Percentiles rank a stretch among this genome's conserved stretches.
phyloP scores from a whole-genome alignment of 2,329 filamentous ascomycete genomes.

The Xylaria sp. region DNA sequence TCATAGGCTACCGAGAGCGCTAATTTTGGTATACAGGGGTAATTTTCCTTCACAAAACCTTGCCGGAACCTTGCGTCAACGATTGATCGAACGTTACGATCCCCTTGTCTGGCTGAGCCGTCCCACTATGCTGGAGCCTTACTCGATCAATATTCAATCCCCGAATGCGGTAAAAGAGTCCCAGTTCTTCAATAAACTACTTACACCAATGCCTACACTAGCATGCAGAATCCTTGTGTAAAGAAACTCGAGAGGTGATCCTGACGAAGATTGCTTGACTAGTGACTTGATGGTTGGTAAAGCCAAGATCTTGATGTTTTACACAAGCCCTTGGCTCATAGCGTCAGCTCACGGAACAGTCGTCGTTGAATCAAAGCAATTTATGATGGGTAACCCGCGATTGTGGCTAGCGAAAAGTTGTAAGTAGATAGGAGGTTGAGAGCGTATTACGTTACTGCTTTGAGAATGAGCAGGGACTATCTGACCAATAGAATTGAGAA shows the following conservation, averaged over 20 bases:
- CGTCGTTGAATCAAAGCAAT: not conserved
- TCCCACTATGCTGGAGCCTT: conserved; percentile 16
- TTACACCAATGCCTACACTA: not conserved
- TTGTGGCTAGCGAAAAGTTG: conserved; percentile 21
- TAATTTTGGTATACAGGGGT: conserved; percentile 18
- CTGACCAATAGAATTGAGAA: conserved; percentile 39
- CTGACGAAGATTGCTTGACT: not conserved
- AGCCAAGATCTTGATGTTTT: conserved; percentile 2
- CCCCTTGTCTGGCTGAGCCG: conserved; percentile 23
- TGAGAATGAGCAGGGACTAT: conserved; percentile 20
- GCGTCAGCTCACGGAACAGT: not conserved
- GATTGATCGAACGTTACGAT: conserved; percentile 21
- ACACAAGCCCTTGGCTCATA: not conserved
- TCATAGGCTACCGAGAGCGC: conserved; percentile 32
- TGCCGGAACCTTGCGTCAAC: conserved; percentile 6
- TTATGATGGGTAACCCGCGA: conserved; percentile 6
- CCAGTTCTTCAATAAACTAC: conserved; percentile 23
- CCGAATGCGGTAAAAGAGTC: conserved; percentile 21
- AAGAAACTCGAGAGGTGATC: not conserved
- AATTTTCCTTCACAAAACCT: not conserved
- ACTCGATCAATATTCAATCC: conserved; percentile 22
- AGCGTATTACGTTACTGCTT: conserved; percentile 21
- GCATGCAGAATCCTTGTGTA: conserved; percentile 17
- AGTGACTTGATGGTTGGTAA: conserved; percentile 3
- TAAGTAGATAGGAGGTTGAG: conserved; percentile 33